phyloP scores from a whole-genome alignment of 805 yeast species.

The Kodamaea kaohsiungensis region DNA sequence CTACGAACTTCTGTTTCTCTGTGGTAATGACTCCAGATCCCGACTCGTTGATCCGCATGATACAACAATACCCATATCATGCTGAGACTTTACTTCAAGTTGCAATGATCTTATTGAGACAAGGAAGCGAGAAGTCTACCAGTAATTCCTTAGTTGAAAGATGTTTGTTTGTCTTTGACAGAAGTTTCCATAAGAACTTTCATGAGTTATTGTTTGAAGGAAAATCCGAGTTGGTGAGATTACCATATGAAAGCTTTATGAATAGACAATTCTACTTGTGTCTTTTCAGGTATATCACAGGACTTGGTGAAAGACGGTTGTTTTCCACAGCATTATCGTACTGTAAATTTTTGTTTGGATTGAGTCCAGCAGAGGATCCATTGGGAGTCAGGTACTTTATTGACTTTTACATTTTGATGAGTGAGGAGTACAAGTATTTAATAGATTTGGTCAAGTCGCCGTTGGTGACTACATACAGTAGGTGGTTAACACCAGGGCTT shows the following conservation, averaged over 20 bases:
- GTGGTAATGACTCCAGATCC: constrained; percentile 78
- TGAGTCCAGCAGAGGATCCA: constrained; percentile 81
- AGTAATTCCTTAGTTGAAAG: constrained; percentile 76
- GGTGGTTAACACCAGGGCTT: constrained; percentile 75
- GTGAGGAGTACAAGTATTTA: constrained; percentile 65
- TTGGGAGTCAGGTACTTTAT: constrained; percentile 80
- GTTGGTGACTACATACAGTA: constrained; percentile 53
- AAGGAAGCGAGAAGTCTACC: constrained; percentile 68
- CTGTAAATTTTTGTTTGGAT: constrained; percentile 66
- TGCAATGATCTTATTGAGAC: constrained; percentile 70
- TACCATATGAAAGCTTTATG: constrained; percentile 74
- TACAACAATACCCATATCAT: constrained; percentile 70
- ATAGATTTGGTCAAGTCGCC: constrained; percentile 58
- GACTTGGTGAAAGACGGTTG: constrained; percentile 75
- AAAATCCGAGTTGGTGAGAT: constrained; percentile 56
- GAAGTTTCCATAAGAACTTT: constrained; percentile 64
- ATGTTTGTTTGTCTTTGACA: constrained; percentile 76
- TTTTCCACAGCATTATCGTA: constrained; percentile 75
- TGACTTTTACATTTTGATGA: constrained; percentile 71
- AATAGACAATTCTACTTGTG: constrained; percentile 79
- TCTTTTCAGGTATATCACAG: constrained; percentile 68
- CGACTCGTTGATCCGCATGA: constrained; percentile 60
- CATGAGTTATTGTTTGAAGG: constrained; percentile 46
- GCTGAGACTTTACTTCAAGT: constrained; percentile 78
- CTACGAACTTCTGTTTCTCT: constrained; percentile 58